A percentile compares a stretch with the other conserved stretches of the same genome.
These are phyloP conservation scores for Cyathus striatus DNA, from an alignment of 768 basidiomycete genomes.

Conservation along the genomic window DNA sequence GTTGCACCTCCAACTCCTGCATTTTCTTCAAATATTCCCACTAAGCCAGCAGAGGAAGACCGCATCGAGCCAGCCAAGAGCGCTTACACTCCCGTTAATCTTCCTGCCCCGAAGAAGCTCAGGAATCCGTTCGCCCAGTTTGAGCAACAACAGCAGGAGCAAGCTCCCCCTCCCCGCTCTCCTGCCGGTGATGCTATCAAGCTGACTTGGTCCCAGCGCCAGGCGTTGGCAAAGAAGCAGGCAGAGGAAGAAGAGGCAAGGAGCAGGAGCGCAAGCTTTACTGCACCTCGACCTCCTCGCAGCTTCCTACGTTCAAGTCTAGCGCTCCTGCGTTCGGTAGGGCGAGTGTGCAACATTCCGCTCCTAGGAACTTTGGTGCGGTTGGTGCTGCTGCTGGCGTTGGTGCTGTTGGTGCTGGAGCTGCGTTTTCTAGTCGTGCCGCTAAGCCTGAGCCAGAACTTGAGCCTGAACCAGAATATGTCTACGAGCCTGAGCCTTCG, in stretches of 20 bases:
- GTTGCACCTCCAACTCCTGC: slow-evolving; percentile 28
- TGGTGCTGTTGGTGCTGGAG: slow-evolving; percentile 30
- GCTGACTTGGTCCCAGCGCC: slow-evolving; percentile 91
- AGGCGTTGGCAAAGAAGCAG: slow-evolving; percentile 87
- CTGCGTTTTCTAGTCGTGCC: slow-evolving; percentile 23
- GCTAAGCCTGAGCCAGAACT: slow-evolving; percentile 15
- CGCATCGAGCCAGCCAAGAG: slow-evolving; percentile 85
- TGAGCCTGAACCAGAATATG: slow-evolving; percentile 9
- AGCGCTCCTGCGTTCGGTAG: slow-evolving; percentile 44
- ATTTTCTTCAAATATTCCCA: slow-evolving; percentile 42
- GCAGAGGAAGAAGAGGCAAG: slow-evolving; percentile 69
- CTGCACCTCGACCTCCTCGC: slow-evolving; percentile 33
- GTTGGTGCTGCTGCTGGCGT: slow-evolving; percentile 20
- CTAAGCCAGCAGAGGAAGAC: slow-evolving; percentile 75
- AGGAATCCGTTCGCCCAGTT: slow-evolving; percentile 75
- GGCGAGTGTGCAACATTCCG: slow-evolving; percentile 27
- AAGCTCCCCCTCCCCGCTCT: slow-evolving; percentile 15
- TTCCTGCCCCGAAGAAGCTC: slow-evolving; percentile 83
- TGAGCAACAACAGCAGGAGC: slow-evolving; percentile 39
- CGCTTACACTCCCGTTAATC: slow-evolving; percentile 81
- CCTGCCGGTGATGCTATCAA: slow-evolving; percentile 65
- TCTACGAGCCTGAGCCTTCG: too few relatives aligned
- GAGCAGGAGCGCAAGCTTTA: slow-evolving; percentile 58
- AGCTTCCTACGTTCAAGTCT: slow-evolving; percentile 34
- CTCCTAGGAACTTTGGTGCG: slow-evolving; percentile 41